Conservation (phyloP, 2,329 filamentous ascomycete species). For the Neopestalotiopsis sp. region DNA sequence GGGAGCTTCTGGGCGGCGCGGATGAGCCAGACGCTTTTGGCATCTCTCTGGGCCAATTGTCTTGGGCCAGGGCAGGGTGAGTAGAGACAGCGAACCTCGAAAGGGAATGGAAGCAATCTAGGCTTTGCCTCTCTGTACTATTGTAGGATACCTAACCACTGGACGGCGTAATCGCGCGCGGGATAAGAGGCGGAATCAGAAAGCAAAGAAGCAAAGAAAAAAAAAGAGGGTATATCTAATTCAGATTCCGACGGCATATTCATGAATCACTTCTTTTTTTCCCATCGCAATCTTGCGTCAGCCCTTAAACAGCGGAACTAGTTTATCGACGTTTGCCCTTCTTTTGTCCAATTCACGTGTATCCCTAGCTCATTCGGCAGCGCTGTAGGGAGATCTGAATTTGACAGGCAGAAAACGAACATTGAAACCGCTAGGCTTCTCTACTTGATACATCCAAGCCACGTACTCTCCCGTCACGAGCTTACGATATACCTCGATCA, state of each 20-base stretch:
- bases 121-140: not conserved
- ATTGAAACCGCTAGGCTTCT: not conserved
- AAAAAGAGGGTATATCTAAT: slow-evolving; percentile 15
- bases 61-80: slow-evolving; percentile 8
- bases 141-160: not conserved
- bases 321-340: slow-evolving; percentile 4
- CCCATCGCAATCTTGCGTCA: no score
- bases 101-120: slow-evolving; percentile 5
- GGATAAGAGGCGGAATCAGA: slow-evolving; percentile 11
- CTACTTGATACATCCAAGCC: slow-evolving; percentile 14
- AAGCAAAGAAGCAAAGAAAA: slow-evolving; percentile 2
- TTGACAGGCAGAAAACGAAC: slow-evolving; percentile 6
- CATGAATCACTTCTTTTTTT: not conserved
- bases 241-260: slow-evolving; percentile 2
- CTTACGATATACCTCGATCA: slow-evolving; percentile 15
- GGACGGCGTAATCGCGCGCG: not conserved
- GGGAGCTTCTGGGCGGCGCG: not conserved
- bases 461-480: slow-evolving; percentile 15
- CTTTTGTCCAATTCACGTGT: slow-evolving; percentile 11
- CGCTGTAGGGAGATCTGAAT: slow-evolving; percentile 1
- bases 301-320: no score
- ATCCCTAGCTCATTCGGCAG: slow-evolving; percentile 7
- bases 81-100: slow-evolving; percentile 15
- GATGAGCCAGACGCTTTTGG: slow-evolving; percentile 11
- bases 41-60: slow-evolving; percentile 19